Evolutionary conservation across 2,329 filamentous ascomycete species (phyloP), one percentile per base, ranked within the genome.

Genomic region (Nannizzia gypsea): DNA sequence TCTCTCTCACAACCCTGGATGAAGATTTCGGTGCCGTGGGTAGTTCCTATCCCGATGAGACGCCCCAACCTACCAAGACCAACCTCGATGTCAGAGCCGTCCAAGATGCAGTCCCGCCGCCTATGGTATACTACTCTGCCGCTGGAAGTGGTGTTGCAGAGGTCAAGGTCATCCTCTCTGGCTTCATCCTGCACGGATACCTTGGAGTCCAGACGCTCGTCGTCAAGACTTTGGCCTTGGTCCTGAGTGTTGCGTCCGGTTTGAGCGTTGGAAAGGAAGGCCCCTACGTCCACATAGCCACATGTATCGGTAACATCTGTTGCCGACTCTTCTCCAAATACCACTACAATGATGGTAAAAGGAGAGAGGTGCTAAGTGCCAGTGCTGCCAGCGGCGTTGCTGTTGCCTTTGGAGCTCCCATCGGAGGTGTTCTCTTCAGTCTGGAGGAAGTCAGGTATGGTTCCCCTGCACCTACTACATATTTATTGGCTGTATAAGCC

Each of bases 111-210:
- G 61, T 68, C 1, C 73, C 77, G 0, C 81, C 86, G 1, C 88
- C 89, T 0, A 95, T 95, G 86, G 82, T 92, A 3, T 99, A 96
- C 73, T 99, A 96, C 72, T 91, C 93, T 6, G 93, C 92, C 61
- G 92, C 92, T 46, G 93, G 93, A 56, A 96, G 90, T 73, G 93
- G 93, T 67, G 93, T 99, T 11, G 93, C 93, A 5, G 93, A 99
- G 75, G 92, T 97, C 60, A 91, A 93, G 64, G 93, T 97, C 62
- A 97, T 97, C 61, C 82, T 97, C n/a, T 96, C 90, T 67, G 93
- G 93, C 4, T 99, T 97, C 68, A 92, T 99, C 59, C 78, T 99
- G 59, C 93, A 97, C 77, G 92, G 93, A 1, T 97, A 97, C 70
- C 81, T 99, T 6, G 93, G 93, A 66, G 73, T 95, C 42, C 88